Conservation (phyloP, 257 asterid genomes). For the Thymus quinquecostatus region DNA sequence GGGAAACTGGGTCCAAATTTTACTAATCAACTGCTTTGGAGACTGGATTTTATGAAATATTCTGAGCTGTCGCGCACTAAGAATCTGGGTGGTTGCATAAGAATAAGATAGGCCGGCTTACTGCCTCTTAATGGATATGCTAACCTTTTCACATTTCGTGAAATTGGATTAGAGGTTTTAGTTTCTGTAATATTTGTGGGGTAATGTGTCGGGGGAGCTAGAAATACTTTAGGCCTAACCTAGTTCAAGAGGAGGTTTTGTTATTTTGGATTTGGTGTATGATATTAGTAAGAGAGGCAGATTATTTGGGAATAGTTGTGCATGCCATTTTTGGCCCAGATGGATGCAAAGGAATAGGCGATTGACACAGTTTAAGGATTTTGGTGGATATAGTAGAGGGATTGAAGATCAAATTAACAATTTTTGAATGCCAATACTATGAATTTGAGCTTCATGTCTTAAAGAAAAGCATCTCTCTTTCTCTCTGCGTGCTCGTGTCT, state of each 20-base stretch:
- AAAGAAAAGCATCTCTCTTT: neutral
- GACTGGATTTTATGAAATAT: constrained; percentile 7
- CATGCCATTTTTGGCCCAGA: neutral
- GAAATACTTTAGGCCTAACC: neutral
- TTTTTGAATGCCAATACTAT: neutral
- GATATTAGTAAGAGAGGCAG: neutral
- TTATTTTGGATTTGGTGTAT: neutral
- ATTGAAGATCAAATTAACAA: neutral
- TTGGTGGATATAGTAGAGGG: neutral
- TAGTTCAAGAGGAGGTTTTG: neutral
- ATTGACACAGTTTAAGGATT: neutral
- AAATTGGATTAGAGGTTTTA: constrained; percentile 5
- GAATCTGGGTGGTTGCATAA: constrained; percentile 20
- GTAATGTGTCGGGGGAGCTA: neutral
- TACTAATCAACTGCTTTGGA: constrained; percentile 30
- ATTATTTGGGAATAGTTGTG: neutral
- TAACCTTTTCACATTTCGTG: constrained; percentile 4
- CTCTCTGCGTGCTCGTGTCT: neutral
- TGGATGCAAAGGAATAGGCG: neutral
- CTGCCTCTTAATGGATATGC: neutral
- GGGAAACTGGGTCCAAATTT: constrained; percentile 13
- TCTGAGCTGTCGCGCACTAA: constrained; percentile 25
- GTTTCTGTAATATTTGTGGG: neutral
- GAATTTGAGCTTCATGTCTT: neutral
- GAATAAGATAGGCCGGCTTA: constrained; percentile 1